Conservation (phyloP, 192 early-diverging fungal genomes). For the Haplosporangium gracile region DNA sequence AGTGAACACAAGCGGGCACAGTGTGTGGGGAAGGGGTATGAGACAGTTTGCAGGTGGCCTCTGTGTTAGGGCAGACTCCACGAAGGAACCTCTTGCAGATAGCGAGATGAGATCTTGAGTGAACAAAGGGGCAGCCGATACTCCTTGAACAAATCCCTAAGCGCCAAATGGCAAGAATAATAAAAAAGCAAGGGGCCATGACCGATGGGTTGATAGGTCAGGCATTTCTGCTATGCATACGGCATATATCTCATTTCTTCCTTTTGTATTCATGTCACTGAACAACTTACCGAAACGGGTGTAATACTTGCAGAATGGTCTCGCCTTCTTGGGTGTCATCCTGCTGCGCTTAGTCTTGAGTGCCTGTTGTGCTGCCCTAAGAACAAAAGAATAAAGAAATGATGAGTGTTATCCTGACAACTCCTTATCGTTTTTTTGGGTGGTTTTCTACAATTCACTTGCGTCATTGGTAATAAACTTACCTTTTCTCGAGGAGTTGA, state of each 20-base stretch:
- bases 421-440: not conserved
- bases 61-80: conserved; percentile 59
- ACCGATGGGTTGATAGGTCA: not conserved
- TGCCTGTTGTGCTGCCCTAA: conserved; percentile 29
- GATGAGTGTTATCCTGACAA: conserved; percentile 9
- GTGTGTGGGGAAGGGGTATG: conserved; percentile 69
- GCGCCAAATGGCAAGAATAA: not conserved
- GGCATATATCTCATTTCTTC: not conserved
- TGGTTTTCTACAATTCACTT: not conserved
- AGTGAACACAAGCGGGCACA: conserved; percentile 74
- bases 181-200: not conserved
- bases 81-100: conserved; percentile 65
- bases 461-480: not conserved
- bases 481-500: conserved; percentile 38
- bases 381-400: not conserved
- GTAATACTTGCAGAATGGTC: conserved; percentile 45
- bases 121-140: conserved; percentile 58
- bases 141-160: conserved; percentile 57
- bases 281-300: conserved; percentile 51
- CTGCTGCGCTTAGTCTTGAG: conserved; percentile 21
- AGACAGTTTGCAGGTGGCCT: conserved; percentile 59
- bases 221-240: not conserved
- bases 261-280: not conserved
- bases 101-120: conserved; percentile 63
- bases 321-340: conserved; percentile 11